Base-by-base conservation (phyloP, 2,329 filamentous ascomycete species). In the Exophiala alcalophila region DNA sequence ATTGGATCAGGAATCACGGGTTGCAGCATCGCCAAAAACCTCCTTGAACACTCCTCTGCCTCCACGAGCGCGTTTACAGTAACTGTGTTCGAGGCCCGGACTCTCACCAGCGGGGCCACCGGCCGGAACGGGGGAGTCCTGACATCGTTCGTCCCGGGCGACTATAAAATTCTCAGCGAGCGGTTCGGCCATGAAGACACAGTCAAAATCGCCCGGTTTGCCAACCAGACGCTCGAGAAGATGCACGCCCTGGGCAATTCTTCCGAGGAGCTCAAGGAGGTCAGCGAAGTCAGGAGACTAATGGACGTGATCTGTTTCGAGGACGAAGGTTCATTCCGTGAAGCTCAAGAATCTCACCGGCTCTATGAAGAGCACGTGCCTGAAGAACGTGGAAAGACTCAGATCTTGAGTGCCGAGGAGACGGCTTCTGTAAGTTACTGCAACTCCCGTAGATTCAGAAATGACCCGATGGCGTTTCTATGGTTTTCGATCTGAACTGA, bases 1-100 rank as follows among this genome's bases (percentile, higher is more conserved):
- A 62, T 65, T 27, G 63, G 63, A 8, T 64, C 62, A 1, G 63
- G 63, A 3, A 61, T 65, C 26, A 62, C 62, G 0, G 60, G 61
- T 1, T 53, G 60, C 4, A 56, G 61, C 1, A 55, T 61, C 0
- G 52, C 59, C 1, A 58, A 57, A 21, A 57, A 56, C 5, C 45
- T 65, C 1, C 47, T 65, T 7, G 57, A 62, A 14, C 12, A 31
- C 4, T 19, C 45, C 2, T 6, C 43, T 7, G 6, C 25, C n/a
- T 24, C 24, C 6, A 27, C 46, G 3, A 15, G 11, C 7, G 6
- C 16, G 32, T 25, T 11, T 14, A 23, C 19, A 8, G 54, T 65
- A 11, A 57, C 56, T 1, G 50, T 64, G 1, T 40, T 65, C 1
- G 62, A 64, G 50, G 61, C 62, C n/a, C 59, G 63, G 5, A 51